Evolutionary conservation across 441 rosid species (phyloP).

Genomic region (Erodium moschatum): DNA sequence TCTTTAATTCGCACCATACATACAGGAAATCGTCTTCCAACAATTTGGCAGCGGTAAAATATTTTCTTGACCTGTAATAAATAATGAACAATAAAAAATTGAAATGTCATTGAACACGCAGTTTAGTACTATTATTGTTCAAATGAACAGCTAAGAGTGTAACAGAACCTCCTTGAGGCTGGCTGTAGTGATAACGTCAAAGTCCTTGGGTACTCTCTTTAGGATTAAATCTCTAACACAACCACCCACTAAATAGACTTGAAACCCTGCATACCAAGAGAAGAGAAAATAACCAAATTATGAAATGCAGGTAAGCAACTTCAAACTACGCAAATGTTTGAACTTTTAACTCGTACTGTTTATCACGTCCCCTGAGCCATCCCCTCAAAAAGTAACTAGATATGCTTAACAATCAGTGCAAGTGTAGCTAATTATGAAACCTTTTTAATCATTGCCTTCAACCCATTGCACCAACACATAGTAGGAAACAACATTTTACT

Average conservation of each 20-base stretch:
- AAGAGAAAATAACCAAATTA: conserved; percentile 7
- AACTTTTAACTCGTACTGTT: no score
- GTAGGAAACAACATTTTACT: background rate
- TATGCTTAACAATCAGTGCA: background rate
- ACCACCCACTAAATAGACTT: conserved; percentile 88
- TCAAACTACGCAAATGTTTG: no score
- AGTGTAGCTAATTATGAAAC: background rate
- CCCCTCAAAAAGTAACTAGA: no score
- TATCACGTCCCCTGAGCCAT: no score
- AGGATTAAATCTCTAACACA: conserved; percentile 89
- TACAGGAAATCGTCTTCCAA: conserved; percentile 78
- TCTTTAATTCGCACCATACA: conserved; percentile 56
- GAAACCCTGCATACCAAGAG: conserved; percentile 42
- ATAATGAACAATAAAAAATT: conserved; percentile 10
- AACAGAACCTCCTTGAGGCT: conserved; percentile 52
- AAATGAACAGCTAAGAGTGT: background rate
- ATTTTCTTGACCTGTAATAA: conserved; percentile 39
- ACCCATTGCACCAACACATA: background rate
- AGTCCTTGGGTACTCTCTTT: conserved; percentile 72
- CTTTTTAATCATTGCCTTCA: background rate
- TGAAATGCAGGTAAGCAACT: background rate
- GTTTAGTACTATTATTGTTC: background rate
- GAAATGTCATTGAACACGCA: conserved; percentile 11
- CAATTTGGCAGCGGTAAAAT: conserved; percentile 42
- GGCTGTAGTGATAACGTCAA: conserved; percentile 89